A percentile compares a stretch with the other conserved stretches of the same genome.
Evolutionary conservation across 129 eudicot genomes (phyloP).

Genomic region (Flaveria trinervia): DNA sequence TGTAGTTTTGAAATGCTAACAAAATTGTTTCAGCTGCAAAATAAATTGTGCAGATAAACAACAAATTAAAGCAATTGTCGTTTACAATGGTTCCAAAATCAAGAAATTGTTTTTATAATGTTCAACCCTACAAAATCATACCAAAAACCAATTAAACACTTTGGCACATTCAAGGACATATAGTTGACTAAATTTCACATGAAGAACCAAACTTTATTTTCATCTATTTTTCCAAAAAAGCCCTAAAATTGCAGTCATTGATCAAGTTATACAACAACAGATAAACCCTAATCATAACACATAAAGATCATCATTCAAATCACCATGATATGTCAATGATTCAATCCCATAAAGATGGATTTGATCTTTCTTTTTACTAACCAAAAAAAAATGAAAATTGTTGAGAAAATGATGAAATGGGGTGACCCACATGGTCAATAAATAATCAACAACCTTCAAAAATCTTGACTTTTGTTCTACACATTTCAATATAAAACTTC

Average conservation of each 20-base stretch:
- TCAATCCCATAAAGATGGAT: conserved; percentile 23
- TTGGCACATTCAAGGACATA: conserved; percentile 2
- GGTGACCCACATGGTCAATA: conserved; percentile 44
- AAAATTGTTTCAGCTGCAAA: conserved; percentile 92
- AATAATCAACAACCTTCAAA: conserved; percentile 35
- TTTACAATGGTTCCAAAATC: conserved; percentile 26
- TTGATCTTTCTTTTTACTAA: conserved; percentile 16
- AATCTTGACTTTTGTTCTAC: conserved; percentile 38
- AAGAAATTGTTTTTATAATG: conserved; percentile 16
- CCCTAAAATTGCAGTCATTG: conserved; percentile 17
- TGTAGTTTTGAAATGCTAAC: conserved; percentile 95
- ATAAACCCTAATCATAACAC: conserved; percentile 26
- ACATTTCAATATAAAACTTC: conserved; percentile 19
- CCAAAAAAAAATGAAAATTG: neutral
- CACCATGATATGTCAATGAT: conserved; percentile 33
- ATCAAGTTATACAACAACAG: neutral
- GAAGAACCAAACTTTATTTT: neutral
- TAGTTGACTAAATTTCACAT: neutral
- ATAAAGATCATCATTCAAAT: conserved; percentile 31
- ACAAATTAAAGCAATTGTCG: conserved; percentile 18
- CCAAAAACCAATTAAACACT: neutral
- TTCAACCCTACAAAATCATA: conserved; percentile 16
- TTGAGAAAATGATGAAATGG: conserved; percentile 12
- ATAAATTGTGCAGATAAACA: conserved; percentile 18
- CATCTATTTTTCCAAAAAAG: neutral